phyloP scores from a whole-genome alignment of 306 rosid genomes.

The Cicer chorassanicum region DNA sequence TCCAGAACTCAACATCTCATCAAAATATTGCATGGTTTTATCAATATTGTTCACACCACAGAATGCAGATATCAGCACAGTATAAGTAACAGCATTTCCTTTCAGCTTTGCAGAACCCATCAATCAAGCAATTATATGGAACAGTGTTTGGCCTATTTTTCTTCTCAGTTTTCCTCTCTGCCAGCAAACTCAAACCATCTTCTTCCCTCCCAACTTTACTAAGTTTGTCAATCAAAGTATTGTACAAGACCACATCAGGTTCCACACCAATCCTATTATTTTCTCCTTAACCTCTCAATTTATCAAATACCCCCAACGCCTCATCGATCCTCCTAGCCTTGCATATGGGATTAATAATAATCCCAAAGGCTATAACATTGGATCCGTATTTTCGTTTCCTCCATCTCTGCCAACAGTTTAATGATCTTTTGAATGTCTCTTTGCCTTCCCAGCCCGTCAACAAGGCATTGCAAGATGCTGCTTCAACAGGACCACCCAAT shows the following conservation, averaged over 20 bases:
- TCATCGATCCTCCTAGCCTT: slow-evolving; percentile 68
- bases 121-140: slow-evolving; percentile 71
- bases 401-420: too few species aligned
- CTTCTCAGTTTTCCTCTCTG: slow-evolving; percentile 56
- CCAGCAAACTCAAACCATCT: slow-evolving; percentile 64
- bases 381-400: background rate
- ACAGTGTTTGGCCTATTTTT: slow-evolving; percentile 53
- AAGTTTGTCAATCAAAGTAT: slow-evolving; percentile 78
- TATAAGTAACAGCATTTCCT: too few species aligned
- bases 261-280: slow-evolving; percentile 41
- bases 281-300: slow-evolving; percentile 53
- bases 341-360: slow-evolving; percentile 63
- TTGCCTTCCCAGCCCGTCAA: too few species aligned
- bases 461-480: too few species aligned
- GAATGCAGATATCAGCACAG: too few species aligned
- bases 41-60: too few species aligned
- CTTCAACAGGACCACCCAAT: too few species aligned
- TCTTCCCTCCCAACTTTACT: slow-evolving; percentile 83
- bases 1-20: too few species aligned
- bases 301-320: slow-evolving; percentile 62
- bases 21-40: too few species aligned
- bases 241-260: slow-evolving; percentile 60
- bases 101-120: too few species aligned
- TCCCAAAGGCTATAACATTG: slow-evolving; percentile 61
- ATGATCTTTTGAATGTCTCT: too few species aligned